Evolutionary conservation across 495 filamentous ascomycete species (phyloP), one percentile per base, ranked within the genome.

Genomic region (Neurospora sp.): DNA sequence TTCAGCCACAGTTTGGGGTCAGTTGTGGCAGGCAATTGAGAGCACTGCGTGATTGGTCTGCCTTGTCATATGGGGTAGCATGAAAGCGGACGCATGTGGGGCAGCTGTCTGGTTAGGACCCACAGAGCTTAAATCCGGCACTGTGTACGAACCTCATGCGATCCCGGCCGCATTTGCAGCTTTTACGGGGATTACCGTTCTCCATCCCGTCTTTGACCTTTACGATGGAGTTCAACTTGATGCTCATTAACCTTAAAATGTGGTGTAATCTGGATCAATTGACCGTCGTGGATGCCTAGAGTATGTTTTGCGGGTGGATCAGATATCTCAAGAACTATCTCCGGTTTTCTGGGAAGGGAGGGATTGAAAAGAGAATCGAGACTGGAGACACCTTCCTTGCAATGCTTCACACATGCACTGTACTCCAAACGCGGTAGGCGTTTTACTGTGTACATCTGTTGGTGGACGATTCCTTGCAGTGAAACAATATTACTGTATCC

Each of bases 1-100:
- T 78, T 77, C 76, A 77, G 73, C 74, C 74, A 74, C 75, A 75
- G 21, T 48, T 66, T 54, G 28, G 21, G 71, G 43, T 72, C 73
- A 73, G 28, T 48, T 62, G 71, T 28, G 36, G 71, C 71, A 69
- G 42, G 66, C 38, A 43, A 37, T 19, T 34, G 28, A 31, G 2
- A n/a, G 36, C 31, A 36, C 19, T 8, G 66, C n/a, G 13, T 66
- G 54, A 66, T 66, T 66, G 54, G 54, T 19, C 54, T 66, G 54
- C 54, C 54, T 66, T 34, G 54, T 6, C 6, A 9, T 19, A 8
- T 66, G 54, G 54, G 28, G 28, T 19, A 66, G 28, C 24, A 66
- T 19, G 28, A 31, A 62, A 62, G 54, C 13, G 13, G 5, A 34
- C 13, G 28, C 28, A 66, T 66, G 54, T 66, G 54, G 54, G 13